phyloP scores from a whole-genome alignment of 768 basidiomycete species.

The Psilocybe cubensis region DNA sequence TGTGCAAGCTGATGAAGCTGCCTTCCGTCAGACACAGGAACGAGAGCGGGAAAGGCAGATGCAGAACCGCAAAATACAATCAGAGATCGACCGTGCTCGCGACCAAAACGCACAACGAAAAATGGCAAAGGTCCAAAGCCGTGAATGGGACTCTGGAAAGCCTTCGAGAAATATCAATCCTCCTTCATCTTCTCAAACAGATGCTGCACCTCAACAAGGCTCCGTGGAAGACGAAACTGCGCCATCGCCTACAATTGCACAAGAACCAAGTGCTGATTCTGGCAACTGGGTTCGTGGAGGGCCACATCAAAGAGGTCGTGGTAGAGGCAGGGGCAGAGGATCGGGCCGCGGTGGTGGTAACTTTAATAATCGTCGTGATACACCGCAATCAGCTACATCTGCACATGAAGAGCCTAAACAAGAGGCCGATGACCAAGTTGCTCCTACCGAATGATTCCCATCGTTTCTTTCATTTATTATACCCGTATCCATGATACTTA shows the following conservation, averaged over 20 bases:
- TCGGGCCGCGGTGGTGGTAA: constrained; percentile 15
- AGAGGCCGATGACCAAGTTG: neutral
- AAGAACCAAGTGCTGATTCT: constrained; percentile 9
- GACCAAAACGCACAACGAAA: constrained; percentile 82
- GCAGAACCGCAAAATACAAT: constrained; percentile 67
- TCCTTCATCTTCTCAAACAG: constrained; percentile 1
- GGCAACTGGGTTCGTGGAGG: constrained; percentile 21
- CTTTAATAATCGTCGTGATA: constrained; percentile 2
- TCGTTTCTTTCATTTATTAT: constrained; percentile 4
- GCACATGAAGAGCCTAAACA: neutral
- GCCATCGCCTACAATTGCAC: constrained; percentile 1
- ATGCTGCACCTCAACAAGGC: constrained; percentile 1
- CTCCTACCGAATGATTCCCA: neutral
- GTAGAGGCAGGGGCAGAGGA: constrained; percentile 20
- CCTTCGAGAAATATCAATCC: constrained; percentile 21
- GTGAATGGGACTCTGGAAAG: constrained; percentile 89
- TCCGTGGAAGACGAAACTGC: neutral
- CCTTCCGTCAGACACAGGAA: constrained; percentile 73
- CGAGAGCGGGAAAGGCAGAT: constrained; percentile 61
- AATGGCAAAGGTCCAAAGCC: constrained; percentile 75
- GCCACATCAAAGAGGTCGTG: constrained; percentile 10
- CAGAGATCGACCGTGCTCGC: constrained; percentile 67
- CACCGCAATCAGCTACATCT: neutral
- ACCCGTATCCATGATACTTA: constrained; percentile 7
- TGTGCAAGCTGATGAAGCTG: constrained; percentile 81